Percentiles rank a stretch among this genome's conserved stretches.
Evolutionary conservation across 1,139 yeast species (phyloP).

Genomic region (Pichia sp.): DNA sequence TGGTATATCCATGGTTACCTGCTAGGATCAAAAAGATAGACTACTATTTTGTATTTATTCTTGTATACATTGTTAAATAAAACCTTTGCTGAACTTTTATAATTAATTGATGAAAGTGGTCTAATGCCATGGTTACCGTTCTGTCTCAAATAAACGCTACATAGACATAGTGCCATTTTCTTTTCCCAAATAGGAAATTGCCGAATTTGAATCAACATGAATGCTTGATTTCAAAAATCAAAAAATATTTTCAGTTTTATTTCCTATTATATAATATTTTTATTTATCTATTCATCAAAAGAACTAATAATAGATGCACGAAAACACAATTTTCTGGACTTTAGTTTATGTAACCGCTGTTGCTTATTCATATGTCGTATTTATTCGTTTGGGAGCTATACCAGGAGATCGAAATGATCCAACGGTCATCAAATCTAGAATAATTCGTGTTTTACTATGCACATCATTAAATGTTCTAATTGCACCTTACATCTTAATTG

Average conservation of each 20-base stretch:
- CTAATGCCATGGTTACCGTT: too few species aligned
- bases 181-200: too few species aligned
- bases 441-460: slow-evolving; percentile 27
- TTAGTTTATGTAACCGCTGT: slow-evolving; percentile 18
- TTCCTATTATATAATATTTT: too few species aligned
- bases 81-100: too few species aligned
- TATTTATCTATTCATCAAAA: not conserved
- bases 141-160: too few species aligned
- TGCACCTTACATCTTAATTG: slow-evolving; percentile 27
- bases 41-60: not conserved
- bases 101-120: too few species aligned
- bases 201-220: too few species aligned
- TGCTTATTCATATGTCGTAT: slow-evolving; percentile 39
- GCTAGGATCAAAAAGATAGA: slow-evolving; percentile 4
- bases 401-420: slow-evolving; percentile 37
- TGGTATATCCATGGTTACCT: slow-evolving; percentile 54
- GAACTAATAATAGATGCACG: not conserved
- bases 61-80: not conserved
- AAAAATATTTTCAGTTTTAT: too few species aligned
- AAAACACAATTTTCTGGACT: not conserved
- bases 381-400: slow-evolving; percentile 33
- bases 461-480: slow-evolving; percentile 25
- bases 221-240: too few species aligned
- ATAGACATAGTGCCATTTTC: too few species aligned
- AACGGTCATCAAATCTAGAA: slow-evolving; percentile 32